Conservation (phyloP, 2,329 filamentous ascomycete species). For the Fusarium paranaense region DNA sequence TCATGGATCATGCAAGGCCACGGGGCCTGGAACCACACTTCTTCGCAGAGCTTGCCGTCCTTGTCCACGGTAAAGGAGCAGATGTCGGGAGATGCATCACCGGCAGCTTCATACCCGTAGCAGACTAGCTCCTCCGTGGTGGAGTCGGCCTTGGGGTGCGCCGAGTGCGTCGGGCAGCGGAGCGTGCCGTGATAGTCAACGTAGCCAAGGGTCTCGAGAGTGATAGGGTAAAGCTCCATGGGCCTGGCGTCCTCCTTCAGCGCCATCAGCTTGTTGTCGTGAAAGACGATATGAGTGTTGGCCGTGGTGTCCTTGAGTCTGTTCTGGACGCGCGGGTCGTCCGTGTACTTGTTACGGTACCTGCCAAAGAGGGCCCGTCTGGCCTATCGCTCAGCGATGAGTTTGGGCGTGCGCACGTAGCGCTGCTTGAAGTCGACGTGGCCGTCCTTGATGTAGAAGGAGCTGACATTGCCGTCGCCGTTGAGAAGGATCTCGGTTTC, state of each 20-base stretch:
- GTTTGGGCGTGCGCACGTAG: slow-evolving; percentile 15
- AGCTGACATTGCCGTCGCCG: slow-evolving; percentile 14
- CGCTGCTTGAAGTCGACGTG: slow-evolving; percentile 22
- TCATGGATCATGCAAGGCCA: slow-evolving; percentile 1
- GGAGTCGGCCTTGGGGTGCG: slow-evolving; percentile 12
- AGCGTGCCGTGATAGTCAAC: slow-evolving; percentile 10
- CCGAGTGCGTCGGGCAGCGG: neutral
- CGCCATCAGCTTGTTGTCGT: slow-evolving; percentile 2
- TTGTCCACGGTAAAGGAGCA: slow-evolving; percentile 1
- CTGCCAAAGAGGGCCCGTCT: slow-evolving; percentile 15
- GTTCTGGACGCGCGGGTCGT: slow-evolving; percentile 1
- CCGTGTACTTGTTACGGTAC: slow-evolving; percentile 17
- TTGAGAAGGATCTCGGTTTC: slow-evolving; percentile 12
- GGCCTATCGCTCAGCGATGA: slow-evolving; percentile 10
- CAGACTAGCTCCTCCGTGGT: slow-evolving; percentile 13
- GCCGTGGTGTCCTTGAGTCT: neutral
- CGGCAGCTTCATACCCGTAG: slow-evolving; percentile 5
- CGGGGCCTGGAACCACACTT: slow-evolving; percentile 9
- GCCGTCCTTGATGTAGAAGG: slow-evolving; percentile 12
- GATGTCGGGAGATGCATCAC: slow-evolving; percentile 2
- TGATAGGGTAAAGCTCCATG: slow-evolving; percentile 7
- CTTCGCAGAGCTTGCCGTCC: slow-evolving; percentile 3
- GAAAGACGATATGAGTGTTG: neutral
- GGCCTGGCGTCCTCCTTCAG: slow-evolving; percentile 6
- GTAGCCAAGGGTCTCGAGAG: slow-evolving; percentile 12